Evolutionary conservation across 768 basidiomycete genomes (phyloP).

Genomic region (Nidula microcarpa): DNA sequence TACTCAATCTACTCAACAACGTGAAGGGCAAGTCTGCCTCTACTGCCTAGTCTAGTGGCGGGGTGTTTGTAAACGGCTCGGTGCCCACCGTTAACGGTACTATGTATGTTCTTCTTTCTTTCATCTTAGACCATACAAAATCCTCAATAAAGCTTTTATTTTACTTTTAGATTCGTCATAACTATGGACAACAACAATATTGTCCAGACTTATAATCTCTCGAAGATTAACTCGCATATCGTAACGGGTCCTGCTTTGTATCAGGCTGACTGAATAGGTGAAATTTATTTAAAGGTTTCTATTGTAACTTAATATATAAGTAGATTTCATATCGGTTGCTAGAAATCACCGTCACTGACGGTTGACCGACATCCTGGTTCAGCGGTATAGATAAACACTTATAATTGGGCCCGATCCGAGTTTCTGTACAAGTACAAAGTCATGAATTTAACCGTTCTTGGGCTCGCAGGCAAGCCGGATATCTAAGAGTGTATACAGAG

Average conservation of each 20-base stretch:
- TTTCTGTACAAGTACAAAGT: too few relatives aligned
- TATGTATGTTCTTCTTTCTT: too few relatives aligned
- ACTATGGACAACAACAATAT: constrained; percentile 44
- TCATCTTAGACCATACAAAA: too few relatives aligned
- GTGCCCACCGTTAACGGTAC: constrained; percentile 50
- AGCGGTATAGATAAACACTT: too few relatives aligned
- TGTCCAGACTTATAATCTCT: constrained; percentile 59
- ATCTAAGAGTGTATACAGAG: too few relatives aligned
- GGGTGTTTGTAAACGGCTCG: constrained; percentile 37
- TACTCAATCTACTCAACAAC: constrained; percentile 47
- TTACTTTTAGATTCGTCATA: constrained; percentile 36
- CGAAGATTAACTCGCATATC: constrained; percentile 46
- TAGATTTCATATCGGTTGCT: neutral
- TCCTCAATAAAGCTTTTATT: neutral
- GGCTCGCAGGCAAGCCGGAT: too few relatives aligned
- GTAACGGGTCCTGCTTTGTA: constrained; percentile 55
- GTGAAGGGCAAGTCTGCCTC: constrained; percentile 39
- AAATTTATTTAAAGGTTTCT: neutral
- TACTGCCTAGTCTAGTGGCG: constrained; percentile 39
- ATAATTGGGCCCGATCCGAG: too few relatives aligned
- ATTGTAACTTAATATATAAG: neutral
- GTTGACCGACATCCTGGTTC: too few relatives aligned
- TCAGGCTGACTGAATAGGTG: constrained; percentile 31
- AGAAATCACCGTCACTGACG: too few relatives aligned
- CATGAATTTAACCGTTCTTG: too few relatives aligned